Base-by-base conservation (phyloP, 2,329 filamentous ascomycete species). In the Xylaria sp. region DNA sequence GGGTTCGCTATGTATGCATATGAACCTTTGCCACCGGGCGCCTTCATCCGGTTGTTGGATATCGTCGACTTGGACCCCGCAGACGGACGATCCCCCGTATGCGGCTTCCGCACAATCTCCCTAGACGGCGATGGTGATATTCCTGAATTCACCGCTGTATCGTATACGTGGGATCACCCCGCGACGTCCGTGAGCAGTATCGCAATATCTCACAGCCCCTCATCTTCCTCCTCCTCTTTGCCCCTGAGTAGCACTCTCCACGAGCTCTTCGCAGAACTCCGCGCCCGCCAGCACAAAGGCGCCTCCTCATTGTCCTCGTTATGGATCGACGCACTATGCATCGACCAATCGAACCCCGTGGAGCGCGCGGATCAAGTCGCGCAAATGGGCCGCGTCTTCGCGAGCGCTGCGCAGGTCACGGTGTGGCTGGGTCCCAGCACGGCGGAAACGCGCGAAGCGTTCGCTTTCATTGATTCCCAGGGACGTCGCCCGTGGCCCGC, bases 281-380 rank as follows among this genome's bases (percentile, higher is more conserved):
- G 23, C 9, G 20, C 48, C 48, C 48, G 48, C 28, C 28, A 28
- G 28, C 28, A 6, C 10, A 51, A 28, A 7, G 8, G 48, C 48
- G 48, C 10, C 7, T 28, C 8, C 5, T 8, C 10, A 1, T 2
- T 51, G 48, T 51, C 34, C 4, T 8, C 2, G 8, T 10, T 51
- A 20, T 51, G 48, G 48, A 51, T 51, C 23, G 48, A 51, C 20
- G 48, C 48, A 1, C 23, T 51, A 51, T 51, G 48, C 48, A 51
- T 51, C 23, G 48, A 51, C 48, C 48, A 51, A 28, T 20, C n/a
- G 1, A 51, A 51, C 20, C n/a, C 20, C n/a, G 48, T 25, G 48
- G 48, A 51, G 25, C n/a, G 48, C 8, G 48, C 48, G 7, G 48
- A 23, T 23, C 48, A 51, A 20, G 48, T 51, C 20, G 48, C 48